Base-by-base conservation (phyloP, 164 flowering plant genomes). In the Aristolochia fimbriata region DNA sequence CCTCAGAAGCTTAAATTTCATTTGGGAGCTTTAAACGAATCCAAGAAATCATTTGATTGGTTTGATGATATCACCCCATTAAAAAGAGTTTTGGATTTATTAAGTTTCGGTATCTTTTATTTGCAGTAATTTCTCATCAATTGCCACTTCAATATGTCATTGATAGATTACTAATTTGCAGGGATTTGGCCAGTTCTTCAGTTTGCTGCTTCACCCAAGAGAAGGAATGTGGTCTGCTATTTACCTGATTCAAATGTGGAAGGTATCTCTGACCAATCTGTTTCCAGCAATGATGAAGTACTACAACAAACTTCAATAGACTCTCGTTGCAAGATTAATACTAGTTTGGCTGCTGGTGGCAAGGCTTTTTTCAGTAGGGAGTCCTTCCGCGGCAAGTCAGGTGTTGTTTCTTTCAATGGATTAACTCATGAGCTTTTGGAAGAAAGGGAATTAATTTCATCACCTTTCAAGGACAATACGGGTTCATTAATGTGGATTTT, bases 361-460 rank as follows among this genome's bases (percentile, higher is more conserved):
- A 50, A 30, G 48, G 21, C 19, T 6, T 31, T 31, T 37, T 41
- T 59, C 16, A 46, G 53, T 60, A 45, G 63, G 12, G 95, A 85
- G 68, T 81, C 83, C 0, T 79, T 81, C 62, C 74, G 79, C 41
- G 98, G 98, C 2, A 92, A 87, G 76, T 62, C 93, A 0, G 96
- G 93, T 54, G 81, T 87, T 9, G 78, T 88, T 74, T 88, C 98
- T 0, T 92, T 92, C 64, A 54, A 52, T 60, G 96, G 92, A 2
- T 49, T 83, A 63, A 83, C 87, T 66, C 82, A 87, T 62, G 87
- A 92, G 59, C 59, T 63, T 20, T 67, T 85, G 16, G 96, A 88
- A 62, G 87, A 85, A 70, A 55, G 81, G 61, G 79, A 73, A 64
- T 64, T 81, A 73, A 74, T 59, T 14, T 89, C 93, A 6, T 73